These are phyloP conservation scores for Podaxis carcinomalis DNA, from an alignment of 768 basidiomycete species.

Conservation along the genomic window DNA sequence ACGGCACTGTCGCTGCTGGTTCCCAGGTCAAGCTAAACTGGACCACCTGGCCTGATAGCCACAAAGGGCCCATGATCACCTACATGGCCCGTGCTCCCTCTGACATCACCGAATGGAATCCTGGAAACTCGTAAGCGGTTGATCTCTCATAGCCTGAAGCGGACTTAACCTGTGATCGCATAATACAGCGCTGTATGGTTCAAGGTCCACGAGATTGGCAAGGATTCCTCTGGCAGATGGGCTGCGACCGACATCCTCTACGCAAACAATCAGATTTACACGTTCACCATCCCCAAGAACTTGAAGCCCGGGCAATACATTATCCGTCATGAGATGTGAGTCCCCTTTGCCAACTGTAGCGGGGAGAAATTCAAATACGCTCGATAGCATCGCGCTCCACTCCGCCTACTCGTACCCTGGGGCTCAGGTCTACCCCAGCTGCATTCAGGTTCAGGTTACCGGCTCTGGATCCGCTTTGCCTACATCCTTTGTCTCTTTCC, in stretches of 20 bases:
- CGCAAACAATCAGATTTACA: conserved; percentile 33
- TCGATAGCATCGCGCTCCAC: conserved; percentile 32
- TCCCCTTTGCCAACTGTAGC: background rate
- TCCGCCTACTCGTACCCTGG: conserved; percentile 34
- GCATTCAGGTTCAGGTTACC: conserved; percentile 40
- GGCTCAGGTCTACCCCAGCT: conserved; percentile 38
- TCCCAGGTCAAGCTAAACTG: conserved; percentile 35
- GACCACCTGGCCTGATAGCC: conserved; percentile 33
- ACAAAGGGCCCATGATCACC: conserved; percentile 38
- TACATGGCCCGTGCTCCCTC: conserved; percentile 40
- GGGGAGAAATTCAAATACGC: background rate
- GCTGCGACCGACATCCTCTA: conserved; percentile 35
- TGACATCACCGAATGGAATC: conserved; percentile 37
- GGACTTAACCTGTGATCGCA: background rate
- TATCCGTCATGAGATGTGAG: conserved; percentile 41
- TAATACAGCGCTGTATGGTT: conserved; percentile 40
- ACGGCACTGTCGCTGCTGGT: conserved; percentile 35
- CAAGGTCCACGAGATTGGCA: conserved; percentile 41
- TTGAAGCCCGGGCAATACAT: conserved; percentile 43
- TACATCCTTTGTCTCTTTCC: conserved; percentile 43
- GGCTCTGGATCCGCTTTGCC: conserved; percentile 40
- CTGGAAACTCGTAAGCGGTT: conserved; percentile 28
- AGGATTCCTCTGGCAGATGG: conserved; percentile 37
- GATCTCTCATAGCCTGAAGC: background rate
- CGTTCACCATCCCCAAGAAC: conserved; percentile 39